Evolutionary conservation across 495 filamentous ascomycete species (phyloP).

Genomic region (Penicillium waksmanii): DNA sequence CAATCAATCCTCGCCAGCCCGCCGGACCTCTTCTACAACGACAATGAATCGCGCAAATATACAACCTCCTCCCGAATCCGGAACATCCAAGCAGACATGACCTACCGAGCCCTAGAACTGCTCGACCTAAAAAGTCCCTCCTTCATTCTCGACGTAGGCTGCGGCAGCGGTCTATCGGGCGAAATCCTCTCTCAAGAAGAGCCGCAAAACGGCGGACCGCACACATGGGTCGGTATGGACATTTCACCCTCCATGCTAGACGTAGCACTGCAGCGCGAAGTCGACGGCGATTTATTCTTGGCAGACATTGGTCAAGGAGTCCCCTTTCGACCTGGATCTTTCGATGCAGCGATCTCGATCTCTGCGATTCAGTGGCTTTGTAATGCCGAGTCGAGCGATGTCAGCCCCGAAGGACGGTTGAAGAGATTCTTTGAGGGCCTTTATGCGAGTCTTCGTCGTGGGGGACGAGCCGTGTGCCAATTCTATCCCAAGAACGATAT

Average conservation of each 20-base stretch:
- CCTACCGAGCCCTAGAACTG: conserved; percentile 85
- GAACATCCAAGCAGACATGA: conserved; percentile 93
- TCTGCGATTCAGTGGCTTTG: conserved; percentile 97
- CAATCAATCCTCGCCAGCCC: conserved; percentile 54
- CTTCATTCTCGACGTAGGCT: conserved; percentile 91
- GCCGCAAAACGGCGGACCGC: conserved; percentile 74
- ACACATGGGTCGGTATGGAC: conserved; percentile 95
- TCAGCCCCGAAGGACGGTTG: conserved; percentile 73
- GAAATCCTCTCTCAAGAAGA: conserved; percentile 78
- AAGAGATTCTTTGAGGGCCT: conserved; percentile 89
- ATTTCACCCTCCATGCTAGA: conserved; percentile 92
- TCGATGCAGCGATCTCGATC: conserved; percentile 94
- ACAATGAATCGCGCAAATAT: conserved; percentile 92
- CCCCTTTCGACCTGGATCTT: conserved; percentile 88
- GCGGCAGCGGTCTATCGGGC: conserved; percentile 92
- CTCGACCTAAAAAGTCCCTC: conserved; percentile 80
- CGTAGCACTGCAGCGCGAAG: conserved; percentile 85
- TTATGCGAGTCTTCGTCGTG: conserved; percentile 80
- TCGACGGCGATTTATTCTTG: conserved; percentile 88
- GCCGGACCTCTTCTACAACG: conserved; percentile 96
- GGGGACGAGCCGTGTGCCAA: conserved; percentile 91
- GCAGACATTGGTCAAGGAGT: conserved; percentile 95
- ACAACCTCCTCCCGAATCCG: conserved; percentile 96
- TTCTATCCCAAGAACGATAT: conserved; percentile 96
- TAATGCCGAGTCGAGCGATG: conserved; percentile 88